Conservation (phyloP, 202 grass and related monocot genomes). For the Eragrostis tef region DNA sequence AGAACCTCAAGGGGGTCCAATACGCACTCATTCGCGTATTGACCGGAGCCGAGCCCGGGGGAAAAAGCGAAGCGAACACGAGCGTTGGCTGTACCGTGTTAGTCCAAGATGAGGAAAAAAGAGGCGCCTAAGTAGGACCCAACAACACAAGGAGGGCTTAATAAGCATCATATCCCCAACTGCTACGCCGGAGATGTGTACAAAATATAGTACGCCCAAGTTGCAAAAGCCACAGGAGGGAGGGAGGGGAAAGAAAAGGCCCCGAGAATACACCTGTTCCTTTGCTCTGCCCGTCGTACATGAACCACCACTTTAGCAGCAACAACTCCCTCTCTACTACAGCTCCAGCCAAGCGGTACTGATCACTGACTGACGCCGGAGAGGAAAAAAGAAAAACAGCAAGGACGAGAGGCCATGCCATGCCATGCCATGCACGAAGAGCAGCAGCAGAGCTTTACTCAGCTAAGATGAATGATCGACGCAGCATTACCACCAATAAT, state of each 20-base stretch:
- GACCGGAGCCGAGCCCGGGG: not conserved
- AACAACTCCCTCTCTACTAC: not conserved
- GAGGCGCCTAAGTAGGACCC: conserved; percentile 40
- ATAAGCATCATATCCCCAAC: conserved; percentile 47
- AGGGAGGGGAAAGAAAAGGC: not conserved
- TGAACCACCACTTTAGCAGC: conserved; percentile 40
- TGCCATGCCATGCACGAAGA: not conserved
- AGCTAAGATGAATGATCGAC: not conserved
- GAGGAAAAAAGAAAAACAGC: conserved; percentile 3
- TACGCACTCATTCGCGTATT: conserved; percentile 31
- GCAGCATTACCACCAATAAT: conserved; percentile 50
- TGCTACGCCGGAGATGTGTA: conserved; percentile 41
- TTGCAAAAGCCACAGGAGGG: conserved; percentile 29
- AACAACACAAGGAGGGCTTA: conserved; percentile 8
- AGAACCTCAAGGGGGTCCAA: not conserved
- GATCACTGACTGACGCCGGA: conserved; percentile 1
- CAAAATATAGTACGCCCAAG: conserved; percentile 53
- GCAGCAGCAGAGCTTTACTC: not conserved
- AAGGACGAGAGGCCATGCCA: conserved; percentile 25
- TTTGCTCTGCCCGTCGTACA: conserved; percentile 32
- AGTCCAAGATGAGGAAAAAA: conserved; percentile 42
- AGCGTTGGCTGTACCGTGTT: conserved; percentile 6
- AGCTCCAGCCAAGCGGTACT: conserved; percentile 9
- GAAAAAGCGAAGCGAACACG: conserved; percentile 10
- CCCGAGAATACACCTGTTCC: conserved; percentile 42